Base-by-base conservation (phyloP, 1,284 basidiomycete genomes). In the Sphaerobolus stellatus region DNA sequence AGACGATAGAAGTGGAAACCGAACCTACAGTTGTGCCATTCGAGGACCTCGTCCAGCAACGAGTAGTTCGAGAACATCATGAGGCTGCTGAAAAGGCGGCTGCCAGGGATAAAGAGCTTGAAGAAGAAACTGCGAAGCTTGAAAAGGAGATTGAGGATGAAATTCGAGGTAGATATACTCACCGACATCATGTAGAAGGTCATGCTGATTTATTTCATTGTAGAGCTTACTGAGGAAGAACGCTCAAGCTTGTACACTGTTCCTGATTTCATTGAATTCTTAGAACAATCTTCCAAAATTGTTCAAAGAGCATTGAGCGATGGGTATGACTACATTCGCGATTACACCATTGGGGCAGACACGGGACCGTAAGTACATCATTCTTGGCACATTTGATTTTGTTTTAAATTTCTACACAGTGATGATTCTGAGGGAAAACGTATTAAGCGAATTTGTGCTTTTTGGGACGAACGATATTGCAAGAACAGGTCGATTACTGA, bases 231-330 rank as follows among this genome's bases (percentile, higher is more conserved):
- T 0, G 87, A 92, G 54, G 90, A 94, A 54, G 92, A 98, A 68
- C 79, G 90, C 27, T 74, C 82, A 5, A 86, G 84, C 59, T 90
- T 98, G 54, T 81, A 94, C 60, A 75, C 86, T 14, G 90, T 88
- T 4, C 88, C 93, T 0, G 93, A 96, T 62, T 98, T 98, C 67
- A 71, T 89, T 27, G 89, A 94, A 59, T 99, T 99, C 68, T 86
- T 99, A 7, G 93, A 98, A 67, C 85, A 90, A 62, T 94, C 91
- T n/a, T 91, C 90, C 27, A 96, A 94, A 72, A 94, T 99, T 47
- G 85, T 98, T 8, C 93, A 98, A 68, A 81, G 97, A 49, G 97
- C 95, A n/a, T 72, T 99, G 58, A 96, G 92, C 64, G 96, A 98
- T 66, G 84, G 83, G 22, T 99, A 99, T 69, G 97, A 99, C 69